Conservation (phyloP, 2,329 filamentous ascomycete genomes). For the Venturiaceae sp. region DNA sequence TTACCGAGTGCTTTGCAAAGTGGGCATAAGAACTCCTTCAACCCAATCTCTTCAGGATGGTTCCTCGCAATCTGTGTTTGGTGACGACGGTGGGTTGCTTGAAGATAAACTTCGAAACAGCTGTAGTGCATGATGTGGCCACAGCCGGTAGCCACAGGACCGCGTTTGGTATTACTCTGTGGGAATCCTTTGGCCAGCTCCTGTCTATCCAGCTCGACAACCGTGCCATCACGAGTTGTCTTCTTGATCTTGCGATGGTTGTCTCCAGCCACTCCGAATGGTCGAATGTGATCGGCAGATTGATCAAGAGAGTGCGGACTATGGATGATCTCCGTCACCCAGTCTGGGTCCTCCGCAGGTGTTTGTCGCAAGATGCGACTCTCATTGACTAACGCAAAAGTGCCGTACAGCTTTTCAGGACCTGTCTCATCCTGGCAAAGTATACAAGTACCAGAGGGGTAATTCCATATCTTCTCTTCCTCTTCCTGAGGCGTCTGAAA, state of each 20-base stretch:
- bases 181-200: slow-evolving; percentile 86
- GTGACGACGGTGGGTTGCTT: slow-evolving; percentile 75
- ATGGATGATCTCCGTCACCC: slow-evolving; percentile 70
- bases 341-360: slow-evolving; percentile 69
- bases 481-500: slow-evolving; percentile 51
- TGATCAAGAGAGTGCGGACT: slow-evolving; percentile 76
- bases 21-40: slow-evolving; percentile 90
- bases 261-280: slow-evolving; percentile 83
- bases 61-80: slow-evolving; percentile 87
- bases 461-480: slow-evolving; percentile 73
- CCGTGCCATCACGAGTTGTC: slow-evolving; percentile 60
- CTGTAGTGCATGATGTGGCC: slow-evolving; percentile 98
- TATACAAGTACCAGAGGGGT: slow-evolving; percentile 87
- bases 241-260: slow-evolving; percentile 73
- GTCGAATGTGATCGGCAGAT: slow-evolving; percentile 71
- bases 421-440: slow-evolving; percentile 94
- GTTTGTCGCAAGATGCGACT: slow-evolving; percentile 84
- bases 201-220: slow-evolving; percentile 65
- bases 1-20: slow-evolving; percentile 96
- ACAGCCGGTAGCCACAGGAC: slow-evolving; percentile 81
- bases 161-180: slow-evolving; percentile 30
- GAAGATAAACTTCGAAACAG: slow-evolving; percentile 88
- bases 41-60: slow-evolving; percentile 71
- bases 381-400: slow-evolving; percentile 80
- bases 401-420: slow-evolving; percentile 80